These are phyloP conservation scores for Avicennia marina DNA, from an alignment of 257 asterid species.

Conservation along the genomic window DNA sequence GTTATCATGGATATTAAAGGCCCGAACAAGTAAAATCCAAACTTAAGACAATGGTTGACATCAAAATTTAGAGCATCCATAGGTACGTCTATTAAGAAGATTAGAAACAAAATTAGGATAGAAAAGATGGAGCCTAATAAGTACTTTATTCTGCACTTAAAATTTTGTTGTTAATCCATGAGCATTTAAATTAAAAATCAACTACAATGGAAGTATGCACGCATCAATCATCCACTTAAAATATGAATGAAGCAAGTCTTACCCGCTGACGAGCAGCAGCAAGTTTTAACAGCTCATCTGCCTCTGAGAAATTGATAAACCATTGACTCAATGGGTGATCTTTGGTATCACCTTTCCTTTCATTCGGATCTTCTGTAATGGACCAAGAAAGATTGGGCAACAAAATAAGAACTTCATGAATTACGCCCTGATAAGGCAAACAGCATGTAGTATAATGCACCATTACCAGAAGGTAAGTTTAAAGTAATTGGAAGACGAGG, in stretches of 20 bases:
- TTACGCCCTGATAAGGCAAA: slow-evolving; percentile 2
- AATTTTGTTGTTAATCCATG: background rate
- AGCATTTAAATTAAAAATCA: background rate
- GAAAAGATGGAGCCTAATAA: background rate
- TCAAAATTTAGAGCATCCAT: background rate
- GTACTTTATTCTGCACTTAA: background rate
- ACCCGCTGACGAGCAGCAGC: slow-evolving; percentile 84
- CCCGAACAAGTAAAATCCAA: background rate
- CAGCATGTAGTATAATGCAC: slow-evolving; percentile 1
- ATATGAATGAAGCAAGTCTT: background rate
- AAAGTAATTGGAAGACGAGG: slow-evolving; percentile 52
- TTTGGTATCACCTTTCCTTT: slow-evolving; percentile 53
- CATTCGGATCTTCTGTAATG: slow-evolving; percentile 37
- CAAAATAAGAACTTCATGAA: slow-evolving; percentile 16
- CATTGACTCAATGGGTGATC: slow-evolving; percentile 57
- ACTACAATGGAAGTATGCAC: slow-evolving; percentile 2
- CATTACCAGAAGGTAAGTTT: slow-evolving; percentile 38
- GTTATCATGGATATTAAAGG: background rate
- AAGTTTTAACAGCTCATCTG: slow-evolving; percentile 74
- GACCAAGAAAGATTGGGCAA: slow-evolving; percentile 24
- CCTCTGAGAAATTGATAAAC: slow-evolving; percentile 77
- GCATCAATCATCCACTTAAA: background rate
- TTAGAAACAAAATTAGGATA: background rate
- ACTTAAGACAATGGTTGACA: background rate
- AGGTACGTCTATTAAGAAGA: background rate